phyloP scores from a whole-genome alignment of 2,329 filamentous ascomycete genomes.

The Drechslera avenae region DNA sequence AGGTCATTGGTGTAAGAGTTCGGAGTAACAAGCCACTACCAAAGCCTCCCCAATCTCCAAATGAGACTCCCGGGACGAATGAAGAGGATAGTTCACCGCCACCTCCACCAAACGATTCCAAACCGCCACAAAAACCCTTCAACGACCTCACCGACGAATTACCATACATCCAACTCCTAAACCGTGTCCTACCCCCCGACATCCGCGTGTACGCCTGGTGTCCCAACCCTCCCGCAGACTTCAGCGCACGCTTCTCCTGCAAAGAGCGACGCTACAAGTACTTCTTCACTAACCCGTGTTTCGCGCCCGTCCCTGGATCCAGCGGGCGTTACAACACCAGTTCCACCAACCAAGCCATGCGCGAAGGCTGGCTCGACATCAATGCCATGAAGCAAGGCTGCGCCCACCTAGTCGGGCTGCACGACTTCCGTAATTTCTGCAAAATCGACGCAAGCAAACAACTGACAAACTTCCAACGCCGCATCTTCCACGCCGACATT shows the following conservation, averaged over 20 bases:
- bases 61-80: slow-evolving; percentile 2
- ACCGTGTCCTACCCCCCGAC: slow-evolving; percentile 84
- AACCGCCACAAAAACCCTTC: slow-evolving; percentile 50
- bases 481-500: slow-evolving; percentile 80
- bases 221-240: slow-evolving; percentile 75
- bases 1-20: slow-evolving; percentile 84
- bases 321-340: slow-evolving; percentile 53
- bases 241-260: slow-evolving; percentile 92
- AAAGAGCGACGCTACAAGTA: slow-evolving; percentile 91
- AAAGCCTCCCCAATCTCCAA: slow-evolving; percentile 13
- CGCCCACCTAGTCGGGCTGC: slow-evolving; percentile 75
- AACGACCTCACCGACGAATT: slow-evolving; percentile 80
- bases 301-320: slow-evolving; percentile 67
- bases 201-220: slow-evolving; percentile 95
- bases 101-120: slow-evolving; percentile 13
- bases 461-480: slow-evolving; percentile 79
- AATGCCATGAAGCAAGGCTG: slow-evolving; percentile 84
- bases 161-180: slow-evolving; percentile 80
- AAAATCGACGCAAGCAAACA: slow-evolving; percentile 91
- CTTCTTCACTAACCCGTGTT: slow-evolving; percentile 96
- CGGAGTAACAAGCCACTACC: slow-evolving; percentile 74
- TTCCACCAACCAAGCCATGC: slow-evolving; percentile 16
- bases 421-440: slow-evolving; percentile 98
- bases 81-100: slow-evolving; percentile 2
- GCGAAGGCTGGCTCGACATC: slow-evolving; percentile 79